These are phyloP conservation scores for Saururus chinensis DNA, from an alignment of 164 flowering plant species.

Conservation along the genomic window DNA sequence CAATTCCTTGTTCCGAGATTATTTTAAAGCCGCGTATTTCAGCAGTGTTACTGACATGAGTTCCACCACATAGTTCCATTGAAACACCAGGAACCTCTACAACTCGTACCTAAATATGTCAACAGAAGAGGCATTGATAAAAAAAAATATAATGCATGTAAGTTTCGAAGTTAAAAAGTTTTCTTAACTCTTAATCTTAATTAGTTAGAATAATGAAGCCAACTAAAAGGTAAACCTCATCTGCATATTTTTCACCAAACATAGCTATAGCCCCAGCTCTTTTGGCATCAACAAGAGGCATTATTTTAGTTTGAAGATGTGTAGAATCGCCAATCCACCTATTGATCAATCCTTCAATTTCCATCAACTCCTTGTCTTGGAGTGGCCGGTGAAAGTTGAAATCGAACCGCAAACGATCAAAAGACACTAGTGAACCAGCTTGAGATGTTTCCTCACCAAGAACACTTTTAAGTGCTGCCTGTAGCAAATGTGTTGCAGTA, in stretches of 20 bases:
- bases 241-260: conserved; percentile 98
- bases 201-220: not conserved
- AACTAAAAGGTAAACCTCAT: conserved; percentile 38
- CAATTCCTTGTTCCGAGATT: conserved; percentile 90
- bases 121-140: not conserved
- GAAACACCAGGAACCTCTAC: conserved; percentile 98
- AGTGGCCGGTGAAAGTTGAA: conserved; percentile 85
- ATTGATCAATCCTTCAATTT: conserved; percentile 69
- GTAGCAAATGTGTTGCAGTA: conserved; percentile 94
- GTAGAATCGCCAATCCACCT: conserved; percentile 78
- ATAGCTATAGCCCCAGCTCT: conserved; percentile 91
- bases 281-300: conserved; percentile 80
- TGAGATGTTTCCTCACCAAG: conserved; percentile 87
- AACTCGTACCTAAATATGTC: conserved; percentile 64
- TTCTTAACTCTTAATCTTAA: not conserved
- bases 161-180: not conserved
- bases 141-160: not conserved
- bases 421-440: conserved; percentile 94
- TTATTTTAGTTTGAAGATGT: conserved; percentile 69
- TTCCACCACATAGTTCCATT: conserved; percentile 97
- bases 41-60: conserved; percentile 78
- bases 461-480: conserved; percentile 82
- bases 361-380: conserved; percentile 47
- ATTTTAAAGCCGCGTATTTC: conserved; percentile 90
- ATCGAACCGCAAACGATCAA: conserved; percentile 95